phyloP scores from a whole-genome alignment of 192 early-diverging fungal species.

The Coemansia sp. region DNA sequence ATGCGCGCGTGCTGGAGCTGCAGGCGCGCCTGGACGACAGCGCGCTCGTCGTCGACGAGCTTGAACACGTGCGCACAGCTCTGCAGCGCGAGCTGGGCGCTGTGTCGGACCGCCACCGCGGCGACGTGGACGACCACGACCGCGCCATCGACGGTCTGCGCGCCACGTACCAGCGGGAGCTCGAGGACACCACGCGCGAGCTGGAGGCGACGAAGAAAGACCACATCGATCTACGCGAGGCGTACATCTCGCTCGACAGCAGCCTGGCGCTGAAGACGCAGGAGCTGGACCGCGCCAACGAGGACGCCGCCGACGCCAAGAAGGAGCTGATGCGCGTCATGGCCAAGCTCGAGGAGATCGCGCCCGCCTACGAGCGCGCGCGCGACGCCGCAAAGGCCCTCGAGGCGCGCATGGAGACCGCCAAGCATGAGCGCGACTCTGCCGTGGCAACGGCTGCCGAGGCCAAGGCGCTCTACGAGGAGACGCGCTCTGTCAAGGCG shows the following conservation, averaged over 20 bases:
- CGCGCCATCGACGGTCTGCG: slow-evolving; percentile 70
- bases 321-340: slow-evolving; percentile 74
- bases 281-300: slow-evolving; percentile 67
- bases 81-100: slow-evolving; percentile 77
- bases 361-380: slow-evolving; percentile 52
- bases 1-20: slow-evolving; percentile 72
- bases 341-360: slow-evolving; percentile 68
- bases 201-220: slow-evolving; percentile 75
- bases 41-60: slow-evolving; percentile 68
- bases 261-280: slow-evolving; percentile 72
- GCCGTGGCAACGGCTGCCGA: slow-evolving; percentile 57
- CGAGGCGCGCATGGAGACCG: slow-evolving; percentile 62
- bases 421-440: slow-evolving; percentile 63
- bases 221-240: slow-evolving; percentile 68
- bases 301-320: slow-evolving; percentile 78
- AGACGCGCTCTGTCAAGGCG: slow-evolving; percentile 71
- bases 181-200: slow-evolving; percentile 78
- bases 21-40: slow-evolving; percentile 81
- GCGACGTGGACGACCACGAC: slow-evolving; percentile 79
- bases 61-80: slow-evolving; percentile 68
- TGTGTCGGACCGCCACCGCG: slow-evolving; percentile 70
- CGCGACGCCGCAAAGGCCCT: slow-evolving; percentile 64
- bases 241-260: slow-evolving; percentile 68
- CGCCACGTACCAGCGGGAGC: slow-evolving; percentile 85
- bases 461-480: slow-evolving; percentile 64